Evolutionary conservation across 352 stramenopile species (phyloP).

Genomic region (Globisporangium carolinianum): DNA sequence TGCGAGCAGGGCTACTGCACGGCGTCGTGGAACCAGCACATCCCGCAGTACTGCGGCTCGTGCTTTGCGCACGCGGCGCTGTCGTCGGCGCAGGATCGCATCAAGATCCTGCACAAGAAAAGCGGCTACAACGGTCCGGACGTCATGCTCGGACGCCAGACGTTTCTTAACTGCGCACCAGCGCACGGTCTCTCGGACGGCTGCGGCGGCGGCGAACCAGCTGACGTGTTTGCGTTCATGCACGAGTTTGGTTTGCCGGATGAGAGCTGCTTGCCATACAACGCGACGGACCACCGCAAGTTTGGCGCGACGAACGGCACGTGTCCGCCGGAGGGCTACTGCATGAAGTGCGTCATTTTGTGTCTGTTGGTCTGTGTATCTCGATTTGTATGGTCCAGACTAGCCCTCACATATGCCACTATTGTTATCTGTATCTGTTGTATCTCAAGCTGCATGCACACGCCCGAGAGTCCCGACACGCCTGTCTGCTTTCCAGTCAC

Average conservation of each 20-base stretch:
- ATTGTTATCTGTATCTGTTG: not conserved
- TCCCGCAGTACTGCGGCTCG: conserved; percentile 68
- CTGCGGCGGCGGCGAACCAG: conserved; percentile 47
- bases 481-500: conserved; percentile 66
- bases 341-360: conserved; percentile 37
- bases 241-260: conserved; percentile 44
- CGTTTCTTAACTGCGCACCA: conserved; percentile 57
- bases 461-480: conserved; percentile 31
- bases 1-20: conserved; percentile 51
- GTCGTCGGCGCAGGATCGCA: conserved; percentile 45
- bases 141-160: conserved; percentile 51
- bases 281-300: conserved; percentile 50
- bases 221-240: conserved; percentile 64
- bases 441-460: conserved; percentile 68
- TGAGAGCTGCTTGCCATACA: conserved; percentile 55
- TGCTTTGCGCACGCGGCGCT: conserved; percentile 66
- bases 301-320: conserved; percentile 42
- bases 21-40: conserved; percentile 67
- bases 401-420: too few species aligned
- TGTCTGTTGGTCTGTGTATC: conserved; percentile 5
- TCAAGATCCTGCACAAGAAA: conserved; percentile 56
- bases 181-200: conserved; percentile 45
- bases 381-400: too few species aligned
- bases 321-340: conserved; percentile 54
- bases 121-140: conserved; percentile 36